A percentile compares a stretch with the other conserved stretches of the same genome.
phyloP scores from a whole-genome alignment of 164 flowering plant genomes.

The Paratinospora sagittata region DNA sequence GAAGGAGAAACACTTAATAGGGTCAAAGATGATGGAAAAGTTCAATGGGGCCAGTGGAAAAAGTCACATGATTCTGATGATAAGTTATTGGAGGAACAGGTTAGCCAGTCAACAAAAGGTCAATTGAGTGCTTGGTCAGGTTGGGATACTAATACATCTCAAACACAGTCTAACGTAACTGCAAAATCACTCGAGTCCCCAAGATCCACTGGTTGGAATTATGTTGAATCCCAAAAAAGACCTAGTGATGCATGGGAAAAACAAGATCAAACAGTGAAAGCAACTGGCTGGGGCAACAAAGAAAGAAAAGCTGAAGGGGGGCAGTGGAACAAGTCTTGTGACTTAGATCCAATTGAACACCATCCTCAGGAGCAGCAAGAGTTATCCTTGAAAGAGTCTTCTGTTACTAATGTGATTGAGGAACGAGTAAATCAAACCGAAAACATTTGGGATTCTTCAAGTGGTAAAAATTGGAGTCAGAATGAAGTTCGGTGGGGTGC shows the following conservation, averaged over 20 bases:
- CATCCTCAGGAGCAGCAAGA: not conserved
- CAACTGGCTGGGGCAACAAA: constrained; percentile 2
- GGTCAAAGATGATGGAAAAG: not conserved
- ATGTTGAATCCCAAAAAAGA: not conserved
- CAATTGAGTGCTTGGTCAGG: not conserved
- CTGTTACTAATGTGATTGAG: not conserved
- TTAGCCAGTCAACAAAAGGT: not conserved
- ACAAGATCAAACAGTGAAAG: not conserved
- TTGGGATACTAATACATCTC: constrained; percentile 2
- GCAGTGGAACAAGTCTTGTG: not conserved
- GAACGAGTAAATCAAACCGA: not conserved
- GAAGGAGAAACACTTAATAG: not conserved
- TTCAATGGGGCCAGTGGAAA: constrained; percentile 1
- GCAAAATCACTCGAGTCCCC: not conserved
- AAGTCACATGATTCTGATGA: not conserved
- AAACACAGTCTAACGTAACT: not conserved
- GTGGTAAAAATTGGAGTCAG: not conserved
- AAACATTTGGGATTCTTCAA: not conserved
- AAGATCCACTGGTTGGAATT: constrained; percentile 8
- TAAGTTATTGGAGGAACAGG: not conserved
- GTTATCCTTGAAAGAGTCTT: not conserved
- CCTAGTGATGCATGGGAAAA: constrained; percentile 5
- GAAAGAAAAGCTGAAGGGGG: not conserved
- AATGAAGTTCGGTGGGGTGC: constrained; percentile 2
- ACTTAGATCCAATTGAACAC: not conserved